Conservation (phyloP, 2,329 filamentous ascomycete genomes). For the Pleurostoma richardsiae region DNA sequence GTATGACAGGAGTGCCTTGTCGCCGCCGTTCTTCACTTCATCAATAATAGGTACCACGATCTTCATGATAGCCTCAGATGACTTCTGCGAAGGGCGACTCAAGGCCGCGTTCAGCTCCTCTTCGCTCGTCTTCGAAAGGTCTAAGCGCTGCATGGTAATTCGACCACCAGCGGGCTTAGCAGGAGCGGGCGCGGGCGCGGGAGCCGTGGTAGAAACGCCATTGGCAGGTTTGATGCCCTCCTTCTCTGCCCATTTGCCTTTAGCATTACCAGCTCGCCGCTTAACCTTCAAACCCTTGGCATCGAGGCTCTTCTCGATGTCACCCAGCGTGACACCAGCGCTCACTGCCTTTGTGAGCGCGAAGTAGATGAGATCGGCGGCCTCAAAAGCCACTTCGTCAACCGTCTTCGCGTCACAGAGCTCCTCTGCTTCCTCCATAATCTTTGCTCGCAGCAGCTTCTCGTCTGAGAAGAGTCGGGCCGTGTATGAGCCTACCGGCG, state of each 20-base stretch:
- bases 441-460: constrained; percentile 87
- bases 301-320: constrained; percentile 89
- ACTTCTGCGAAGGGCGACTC: constrained; percentile 87
- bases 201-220: constrained; percentile 24
- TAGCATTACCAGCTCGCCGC: constrained; percentile 87
- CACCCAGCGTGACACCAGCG: constrained; percentile 77
- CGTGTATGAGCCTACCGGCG: constrained; percentile 88
- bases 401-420: constrained; percentile 80
- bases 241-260: constrained; percentile 86
- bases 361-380: constrained; percentile 94
- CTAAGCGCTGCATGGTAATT: constrained; percentile 79
- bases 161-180: constrained; percentile 30
- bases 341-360: constrained; percentile 84
- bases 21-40: constrained; percentile 76
- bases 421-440: constrained; percentile 97
- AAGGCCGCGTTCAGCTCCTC: constrained; percentile 68
- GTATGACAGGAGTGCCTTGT: constrained; percentile 84
- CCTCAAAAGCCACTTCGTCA: constrained; percentile 86
- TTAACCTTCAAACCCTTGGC: constrained; percentile 95
- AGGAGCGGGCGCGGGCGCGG: constrained; percentile 18
- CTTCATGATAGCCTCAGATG: constrained; percentile 86
- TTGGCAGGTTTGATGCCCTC: constrained; percentile 56
- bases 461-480: constrained; percentile 87
- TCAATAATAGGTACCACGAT: constrained; percentile 91
- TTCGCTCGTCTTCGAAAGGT: constrained; percentile 59